A percentile compares a stretch with the other conserved stretches of the same genome.
phyloP scores from a whole-genome alignment of 78 protist species.

The Emiliania huxleyi region DNA sequence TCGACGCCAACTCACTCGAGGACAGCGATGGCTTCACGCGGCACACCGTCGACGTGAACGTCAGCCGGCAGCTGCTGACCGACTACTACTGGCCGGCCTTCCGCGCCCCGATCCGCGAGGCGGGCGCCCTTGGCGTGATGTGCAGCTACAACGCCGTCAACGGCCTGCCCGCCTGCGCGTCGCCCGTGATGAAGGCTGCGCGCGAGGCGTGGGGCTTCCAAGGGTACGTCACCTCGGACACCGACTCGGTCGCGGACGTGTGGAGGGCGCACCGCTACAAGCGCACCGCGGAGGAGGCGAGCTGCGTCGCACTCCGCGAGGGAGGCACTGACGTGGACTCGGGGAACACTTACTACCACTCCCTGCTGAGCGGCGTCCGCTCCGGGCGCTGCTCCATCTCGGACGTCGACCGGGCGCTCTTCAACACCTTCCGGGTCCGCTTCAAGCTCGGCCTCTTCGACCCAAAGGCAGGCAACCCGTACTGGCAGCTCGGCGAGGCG shows the following conservation, averaged over 20 bases:
- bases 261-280: no score
- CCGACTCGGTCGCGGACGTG: no score
- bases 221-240: no score
- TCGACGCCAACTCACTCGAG: constrained; percentile 32
- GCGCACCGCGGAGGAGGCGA: no score
- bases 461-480: background rate
- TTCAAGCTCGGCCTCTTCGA: constrained; percentile 34
- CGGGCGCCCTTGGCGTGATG: constrained; percentile 27
- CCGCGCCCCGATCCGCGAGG: background rate
- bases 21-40: constrained; percentile 29
- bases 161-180: constrained; percentile 52
- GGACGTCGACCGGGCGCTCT: constrained; percentile 14
- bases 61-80: background rate
- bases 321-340: constrained; percentile 32
- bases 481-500: background rate
- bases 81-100: constrained; percentile 25
- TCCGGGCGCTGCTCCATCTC: background rate
- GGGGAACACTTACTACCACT: constrained; percentile 19
- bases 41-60: constrained; percentile 5
- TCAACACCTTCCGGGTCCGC: background rate
- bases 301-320: constrained; percentile 48
- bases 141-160: constrained; percentile 46
- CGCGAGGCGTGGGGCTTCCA: no score
- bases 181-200: no score
- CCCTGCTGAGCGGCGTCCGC: background rate